Base-by-base conservation (phyloP, 2,329 filamentous ascomycete genomes). In the Fonsecaea nubica region DNA sequence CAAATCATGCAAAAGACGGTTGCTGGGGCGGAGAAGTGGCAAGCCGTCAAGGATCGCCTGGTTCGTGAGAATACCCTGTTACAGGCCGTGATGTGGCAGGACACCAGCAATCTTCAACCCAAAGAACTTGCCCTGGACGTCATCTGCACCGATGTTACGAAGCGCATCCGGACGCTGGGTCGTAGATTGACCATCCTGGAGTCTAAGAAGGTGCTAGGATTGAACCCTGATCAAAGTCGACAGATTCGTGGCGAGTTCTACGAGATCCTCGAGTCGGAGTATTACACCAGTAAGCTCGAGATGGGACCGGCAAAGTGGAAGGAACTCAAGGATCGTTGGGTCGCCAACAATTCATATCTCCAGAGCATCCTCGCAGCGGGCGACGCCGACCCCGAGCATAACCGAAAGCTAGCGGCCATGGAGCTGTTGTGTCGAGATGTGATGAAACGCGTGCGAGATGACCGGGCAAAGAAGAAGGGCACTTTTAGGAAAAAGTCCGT, bases 61-160 rank as follows among this genome's bases (percentile, higher is more conserved):
- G 83, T 93, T 21, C 82, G 85, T 30, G 86, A 89, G 72, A 88
- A 85, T 32, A 79, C 83, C 13, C 88, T 91, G 71, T 80, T 96
- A 15, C 85, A 88, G 67, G 78, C 80, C 2, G 81, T 87, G 32
- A 87, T 92, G 74, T 87, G 84, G 79, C 77, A 82, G 6, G 83
- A 87, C 52, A 83, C 85, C 32, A 83, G 85, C 2, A 82, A 88
- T 25, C 77, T 85, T 15, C 87, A 90, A 52, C 81, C 83, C 50
- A 91, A 89, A 75, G 84, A 84, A 42, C 81, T 92, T 54, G 90
- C 91, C 0, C 80, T 96, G 4, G 92, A 96, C 75, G 86, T 92
- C 54, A 89, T 96, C 30, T 93, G 90, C 74, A 90, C 87, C 33
- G 91, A 94, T 78, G 90, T 94, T 35, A 93, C 91, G 0, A 95